Conservation (phyloP, 2,329 filamentous ascomycete genomes). For the Beauveria bassiana region DNA sequence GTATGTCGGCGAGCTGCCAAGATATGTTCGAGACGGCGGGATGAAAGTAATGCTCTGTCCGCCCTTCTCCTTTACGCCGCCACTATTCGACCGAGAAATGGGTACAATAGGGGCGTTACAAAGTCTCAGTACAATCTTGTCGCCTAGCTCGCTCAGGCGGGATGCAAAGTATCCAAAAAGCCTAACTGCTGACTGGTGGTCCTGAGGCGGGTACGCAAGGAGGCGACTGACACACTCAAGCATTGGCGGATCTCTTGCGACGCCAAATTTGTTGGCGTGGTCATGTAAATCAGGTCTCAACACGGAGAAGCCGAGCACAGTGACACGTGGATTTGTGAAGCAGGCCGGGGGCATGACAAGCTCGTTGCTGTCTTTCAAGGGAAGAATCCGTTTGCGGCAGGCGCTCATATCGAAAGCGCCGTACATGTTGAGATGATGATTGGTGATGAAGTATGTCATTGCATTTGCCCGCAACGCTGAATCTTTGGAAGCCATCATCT, state of each 20-base stretch:
- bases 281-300: slow-evolving; percentile 66
- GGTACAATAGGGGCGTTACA: slow-evolving; percentile 65
- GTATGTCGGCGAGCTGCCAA: slow-evolving; percentile 64
- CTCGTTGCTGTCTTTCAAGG: slow-evolving; percentile 59
- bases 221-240: slow-evolving; percentile 67
- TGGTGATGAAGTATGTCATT: slow-evolving; percentile 74
- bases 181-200: slow-evolving; percentile 55
- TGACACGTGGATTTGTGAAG: slow-evolving; percentile 71
- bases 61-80: slow-evolving; percentile 32
- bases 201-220: slow-evolving; percentile 62
- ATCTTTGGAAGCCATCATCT: slow-evolving; percentile 64
- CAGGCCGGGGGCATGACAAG: slow-evolving; percentile 69
- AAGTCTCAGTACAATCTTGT: slow-evolving; percentile 51
- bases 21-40: slow-evolving; percentile 67
- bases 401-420: slow-evolving; percentile 50
- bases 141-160: slow-evolving; percentile 65
- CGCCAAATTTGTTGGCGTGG: slow-evolving; percentile 79
- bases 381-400: slow-evolving; percentile 57
- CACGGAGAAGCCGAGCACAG: slow-evolving; percentile 73
- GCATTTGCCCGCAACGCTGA: slow-evolving; percentile 55
- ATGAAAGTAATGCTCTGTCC: slow-evolving; percentile 32
- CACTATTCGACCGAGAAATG: slow-evolving; percentile 32
- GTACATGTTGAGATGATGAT: slow-evolving; percentile 74
- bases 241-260: slow-evolving; percentile 74
- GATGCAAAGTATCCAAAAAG: slow-evolving; percentile 80